Conservation (phyloP, 2,329 filamentous ascomycete genomes). For the Talaromyces marneffei region DNA sequence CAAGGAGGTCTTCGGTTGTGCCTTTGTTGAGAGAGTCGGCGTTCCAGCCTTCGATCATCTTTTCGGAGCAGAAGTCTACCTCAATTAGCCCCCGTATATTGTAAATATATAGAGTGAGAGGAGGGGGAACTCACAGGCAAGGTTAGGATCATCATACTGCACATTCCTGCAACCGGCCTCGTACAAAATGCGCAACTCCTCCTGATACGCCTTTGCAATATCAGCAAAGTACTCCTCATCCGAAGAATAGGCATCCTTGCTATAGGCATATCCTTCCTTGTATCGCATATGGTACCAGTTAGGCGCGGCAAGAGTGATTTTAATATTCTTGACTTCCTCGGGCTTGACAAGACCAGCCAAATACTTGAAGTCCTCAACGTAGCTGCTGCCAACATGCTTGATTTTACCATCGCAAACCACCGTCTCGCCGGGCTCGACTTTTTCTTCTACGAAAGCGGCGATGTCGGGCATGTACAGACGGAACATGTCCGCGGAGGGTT, state of each 20-base stretch:
- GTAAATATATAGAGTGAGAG: neutral
- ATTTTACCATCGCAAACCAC: conserved; percentile 56
- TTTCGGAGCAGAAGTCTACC: conserved; percentile 66
- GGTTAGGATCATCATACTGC: conserved; percentile 63
- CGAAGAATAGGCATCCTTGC: conserved; percentile 50
- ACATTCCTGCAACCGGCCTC: conserved; percentile 59
- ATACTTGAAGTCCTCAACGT: conserved; percentile 54
- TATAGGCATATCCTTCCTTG: conserved; percentile 51
- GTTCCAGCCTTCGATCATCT: conserved; percentile 65
- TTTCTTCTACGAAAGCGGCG: conserved; percentile 55
- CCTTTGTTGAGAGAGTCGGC: conserved; percentile 62
- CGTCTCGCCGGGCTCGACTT: conserved; percentile 51
- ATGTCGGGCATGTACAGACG: conserved; percentile 57
- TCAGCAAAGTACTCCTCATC: conserved; percentile 60
- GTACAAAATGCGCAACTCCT: conserved; percentile 57
- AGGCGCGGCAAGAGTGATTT: conserved; percentile 62
- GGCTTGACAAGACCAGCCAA: conserved; percentile 55
- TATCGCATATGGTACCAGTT: conserved; percentile 65
- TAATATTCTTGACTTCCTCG: conserved; percentile 59
- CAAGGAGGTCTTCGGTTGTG: conserved; percentile 64
- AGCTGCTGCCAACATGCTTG: conserved; percentile 52
- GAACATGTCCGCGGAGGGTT: conserved; percentile 48
- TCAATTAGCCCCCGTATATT: conserved; percentile 9
- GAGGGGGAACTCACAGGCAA: conserved; percentile 51
- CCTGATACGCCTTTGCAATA: conserved; percentile 60